These are phyloP conservation scores for Yamadazyma takamatsuzukensis DNA, from an alignment of 805 yeast species.

Conservation along the genomic window DNA sequence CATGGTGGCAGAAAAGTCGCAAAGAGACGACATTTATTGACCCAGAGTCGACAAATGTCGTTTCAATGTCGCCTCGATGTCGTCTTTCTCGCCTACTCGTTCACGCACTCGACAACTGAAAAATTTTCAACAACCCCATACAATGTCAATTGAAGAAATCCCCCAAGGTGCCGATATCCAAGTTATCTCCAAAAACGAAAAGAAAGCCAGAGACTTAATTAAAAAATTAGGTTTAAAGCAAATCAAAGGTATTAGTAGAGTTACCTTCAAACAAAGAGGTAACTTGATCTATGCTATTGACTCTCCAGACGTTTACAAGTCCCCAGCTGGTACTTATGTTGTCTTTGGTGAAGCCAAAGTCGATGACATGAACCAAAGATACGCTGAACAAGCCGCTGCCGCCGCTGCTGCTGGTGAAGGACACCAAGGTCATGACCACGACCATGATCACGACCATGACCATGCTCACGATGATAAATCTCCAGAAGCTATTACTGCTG, in stretches of 20 bases:
- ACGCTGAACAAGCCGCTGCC: conserved; percentile 57
- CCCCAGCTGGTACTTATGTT: conserved; percentile 89
- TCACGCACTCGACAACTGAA: too few relatives aligned
- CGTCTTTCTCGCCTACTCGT: too few relatives aligned
- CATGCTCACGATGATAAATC: conserved; percentile 46
- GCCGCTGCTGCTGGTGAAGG: conserved; percentile 35
- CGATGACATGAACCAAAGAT: conserved; percentile 87
- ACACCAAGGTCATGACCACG: conserved; percentile 11
- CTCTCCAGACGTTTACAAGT: conserved; percentile 91
- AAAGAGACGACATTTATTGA: too few relatives aligned
- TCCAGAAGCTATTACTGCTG: conserved; percentile 80
- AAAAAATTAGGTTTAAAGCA: conserved; percentile 85
- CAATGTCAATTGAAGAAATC: conserved; percentile 46
- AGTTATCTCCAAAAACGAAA: conserved; percentile 84
- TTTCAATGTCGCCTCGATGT: too few relatives aligned
- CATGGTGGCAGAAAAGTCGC: too few relatives aligned
- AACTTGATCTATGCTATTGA: conserved; percentile 89
- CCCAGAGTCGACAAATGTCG: too few relatives aligned
- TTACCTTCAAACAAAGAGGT: conserved; percentile 91
- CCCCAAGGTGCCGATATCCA: conserved; percentile 83
- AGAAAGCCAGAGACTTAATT: conserved; percentile 90
- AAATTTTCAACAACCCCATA: conserved; percentile 13
- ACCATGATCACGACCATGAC: conserved; percentile 14
- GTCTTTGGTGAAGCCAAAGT: conserved; percentile 98
- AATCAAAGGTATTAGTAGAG: conserved; percentile 90